Conservation (phyloP, 768 basidiomycete species). For the Tricholoma matsutake region DNA sequence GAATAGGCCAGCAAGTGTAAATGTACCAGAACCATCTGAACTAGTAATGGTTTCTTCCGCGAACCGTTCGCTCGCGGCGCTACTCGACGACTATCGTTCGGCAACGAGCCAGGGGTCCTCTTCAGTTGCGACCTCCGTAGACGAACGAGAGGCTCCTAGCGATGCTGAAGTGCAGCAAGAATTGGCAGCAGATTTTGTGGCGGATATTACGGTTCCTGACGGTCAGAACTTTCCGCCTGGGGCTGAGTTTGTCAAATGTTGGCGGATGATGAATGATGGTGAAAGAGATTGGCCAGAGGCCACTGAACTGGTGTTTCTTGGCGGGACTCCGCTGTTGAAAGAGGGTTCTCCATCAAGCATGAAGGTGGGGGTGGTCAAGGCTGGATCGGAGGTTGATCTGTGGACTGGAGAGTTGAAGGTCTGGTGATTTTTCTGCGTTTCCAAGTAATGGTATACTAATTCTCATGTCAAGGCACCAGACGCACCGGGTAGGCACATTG, state of each 20-base stretch:
- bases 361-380: conserved; percentile 52
- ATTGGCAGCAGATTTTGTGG: conserved; percentile 55
- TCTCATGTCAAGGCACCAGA: conserved; percentile 60
- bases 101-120: conserved; percentile 10
- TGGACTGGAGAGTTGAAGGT: conserved; percentile 77
- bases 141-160: background rate
- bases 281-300: conserved; percentile 59
- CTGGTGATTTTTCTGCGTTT: conserved; percentile 7
- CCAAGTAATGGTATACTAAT: background rate
- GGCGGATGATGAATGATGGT: conserved; percentile 72
- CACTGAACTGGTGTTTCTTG: conserved; percentile 69
- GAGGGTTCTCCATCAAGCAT: conserved; percentile 31
- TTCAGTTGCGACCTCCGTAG: conserved; percentile 2
- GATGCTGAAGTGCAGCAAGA: background rate
- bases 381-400: conserved; percentile 59
- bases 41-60: conserved; percentile 5
- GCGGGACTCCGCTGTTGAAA: conserved; percentile 58
- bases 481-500: conserved; percentile 63
- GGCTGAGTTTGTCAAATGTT: conserved; percentile 83
- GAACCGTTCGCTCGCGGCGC: conserved; percentile 27
- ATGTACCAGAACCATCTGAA: conserved; percentile 4
- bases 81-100: conserved; percentile 27
- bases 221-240: conserved; percentile 80
- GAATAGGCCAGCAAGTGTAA: conserved; percentile 18
- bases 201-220: conserved; percentile 68